A percentile compares a stretch with the other conserved stretches of the same genome.
Evolutionary conservation across 306 rosid genomes (phyloP).

Genomic region (Ammopiptanthus mongolicus): DNA sequence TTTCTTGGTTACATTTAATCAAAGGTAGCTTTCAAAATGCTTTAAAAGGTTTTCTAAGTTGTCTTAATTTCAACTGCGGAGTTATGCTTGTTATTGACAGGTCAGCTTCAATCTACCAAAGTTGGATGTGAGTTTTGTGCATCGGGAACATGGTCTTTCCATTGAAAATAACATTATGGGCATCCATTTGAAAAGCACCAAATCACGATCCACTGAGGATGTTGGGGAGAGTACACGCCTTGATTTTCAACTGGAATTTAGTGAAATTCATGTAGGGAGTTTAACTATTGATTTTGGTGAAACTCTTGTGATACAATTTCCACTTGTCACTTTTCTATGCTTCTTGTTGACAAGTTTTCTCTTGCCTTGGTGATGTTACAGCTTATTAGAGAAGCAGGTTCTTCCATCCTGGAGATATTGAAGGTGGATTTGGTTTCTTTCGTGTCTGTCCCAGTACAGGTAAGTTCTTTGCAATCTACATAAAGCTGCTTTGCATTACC

Average conservation of each 20-base stretch:
- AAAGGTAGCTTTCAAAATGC: background rate
- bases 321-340: slow-evolving; percentile 22
- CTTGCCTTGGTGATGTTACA: slow-evolving; percentile 36
- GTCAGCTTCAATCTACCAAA: slow-evolving; percentile 87
- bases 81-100: slow-evolving; percentile 42
- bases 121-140: slow-evolving; percentile 77
- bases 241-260: slow-evolving; percentile 85
- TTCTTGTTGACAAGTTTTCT: slow-evolving; percentile 35
- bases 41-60: background rate
- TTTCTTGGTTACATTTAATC: slow-evolving; percentile 19
- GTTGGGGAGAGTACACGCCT: slow-evolving; percentile 86
- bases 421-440: slow-evolving; percentile 77
- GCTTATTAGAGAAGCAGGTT: slow-evolving; percentile 80
- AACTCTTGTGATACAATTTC: slow-evolving; percentile 21
- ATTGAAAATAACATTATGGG: slow-evolving; percentile 90
- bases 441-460: slow-evolving; percentile 79
- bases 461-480: slow-evolving; percentile 30
- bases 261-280: slow-evolving; percentile 89
- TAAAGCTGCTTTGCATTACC: slow-evolving; percentile 17
- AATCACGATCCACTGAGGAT: slow-evolving; percentile 75
- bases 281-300: slow-evolving; percentile 26
- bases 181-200: slow-evolving; percentile 70
- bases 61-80: slow-evolving; percentile 18
- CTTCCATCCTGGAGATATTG: slow-evolving; percentile 86
- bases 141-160: slow-evolving; percentile 56